Evolutionary conservation across 371 early-diverging fungal genomes (phyloP).

Genomic region (Entomophthora muscae): DNA sequence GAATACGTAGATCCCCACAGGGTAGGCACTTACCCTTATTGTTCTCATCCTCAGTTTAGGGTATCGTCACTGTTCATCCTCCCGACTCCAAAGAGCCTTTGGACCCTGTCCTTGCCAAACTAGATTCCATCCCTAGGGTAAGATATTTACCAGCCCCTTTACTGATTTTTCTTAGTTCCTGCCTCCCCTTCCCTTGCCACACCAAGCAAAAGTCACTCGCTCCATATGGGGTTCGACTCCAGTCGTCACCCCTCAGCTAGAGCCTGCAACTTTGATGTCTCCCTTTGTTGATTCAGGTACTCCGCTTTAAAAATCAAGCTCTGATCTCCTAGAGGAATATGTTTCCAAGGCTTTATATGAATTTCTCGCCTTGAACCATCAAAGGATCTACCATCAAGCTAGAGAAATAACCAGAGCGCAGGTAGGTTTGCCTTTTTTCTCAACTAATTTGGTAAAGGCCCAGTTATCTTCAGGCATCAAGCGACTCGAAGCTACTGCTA

Average conservation of each 20-base stretch:
- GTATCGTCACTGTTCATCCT: background rate
- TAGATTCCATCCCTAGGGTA: background rate
- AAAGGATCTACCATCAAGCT: background rate
- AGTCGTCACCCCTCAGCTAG: background rate
- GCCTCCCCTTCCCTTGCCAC: background rate
- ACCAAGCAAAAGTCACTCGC: background rate
- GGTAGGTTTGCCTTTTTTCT: background rate
- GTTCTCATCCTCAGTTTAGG: background rate
- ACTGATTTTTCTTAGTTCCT: background rate
- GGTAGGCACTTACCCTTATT: background rate
- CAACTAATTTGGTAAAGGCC: background rate
- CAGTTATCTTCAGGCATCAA: constrained; percentile 4
- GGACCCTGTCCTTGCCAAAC: background rate
- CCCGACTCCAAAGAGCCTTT: background rate
- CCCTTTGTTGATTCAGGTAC: background rate
- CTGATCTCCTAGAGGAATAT: background rate
- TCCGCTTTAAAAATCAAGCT: background rate
- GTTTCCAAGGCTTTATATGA: background rate
- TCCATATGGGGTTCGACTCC: constrained; percentile 1
- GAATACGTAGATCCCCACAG: background rate
- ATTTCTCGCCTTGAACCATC: background rate
- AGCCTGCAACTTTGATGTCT: background rate
- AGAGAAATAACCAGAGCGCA: constrained; percentile 1
- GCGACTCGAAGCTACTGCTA: background rate
- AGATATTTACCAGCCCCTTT: background rate